Evolutionary conservation across 2,329 filamentous ascomycete genomes (phyloP), one percentile per base, ranked within the genome.

Genomic region (Colletotrichum euphorbiae): DNA sequence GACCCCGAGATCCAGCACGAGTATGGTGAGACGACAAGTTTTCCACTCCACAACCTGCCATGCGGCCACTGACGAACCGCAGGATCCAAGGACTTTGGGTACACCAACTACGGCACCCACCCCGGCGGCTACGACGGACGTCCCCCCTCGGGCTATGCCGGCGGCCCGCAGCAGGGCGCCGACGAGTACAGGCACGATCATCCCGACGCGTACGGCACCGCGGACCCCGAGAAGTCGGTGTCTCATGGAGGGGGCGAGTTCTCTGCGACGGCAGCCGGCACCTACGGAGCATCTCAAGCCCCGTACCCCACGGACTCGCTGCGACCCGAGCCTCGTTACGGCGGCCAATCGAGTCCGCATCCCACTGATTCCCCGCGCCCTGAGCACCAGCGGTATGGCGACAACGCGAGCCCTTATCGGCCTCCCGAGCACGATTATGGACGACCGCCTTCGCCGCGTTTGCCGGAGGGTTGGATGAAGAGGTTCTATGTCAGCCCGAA

Each of bases 401-500:
- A 70, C 15, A 52, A 28, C n/a, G 48, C 48, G 9, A 36, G 28
- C 48, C 28, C 51, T 31, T 54, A 19, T 12, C 33, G 17, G 8
- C 67, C 52, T 21, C 48, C 63, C 1, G 43, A 55, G 46, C 71
- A 73, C 69, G 42, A 64, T 62, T 17, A 75, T 71, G 42, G 38
- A 15, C 56, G 67, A 6, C 70, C 73, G 5, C 63, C 38, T 2
- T 50, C 31, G 56, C 81, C 86, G 48, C 78, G 82, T 38, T 77
- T 87, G 58, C 80, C 87, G 24, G 71, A 80, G 52, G 87, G 86
- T 72, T 90, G 87, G 87, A 74, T 78, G 21, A 80, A 85, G 50
- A 83, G 87, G 72, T 89, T 83, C 78, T 90, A 85, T 72, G 79
- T 88, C 62, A 85, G 90, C 72, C 79, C 84, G 40, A 86, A 85